Conservation (phyloP, 192 early-diverging fungal genomes). For the Linnemannia hyalina region DNA sequence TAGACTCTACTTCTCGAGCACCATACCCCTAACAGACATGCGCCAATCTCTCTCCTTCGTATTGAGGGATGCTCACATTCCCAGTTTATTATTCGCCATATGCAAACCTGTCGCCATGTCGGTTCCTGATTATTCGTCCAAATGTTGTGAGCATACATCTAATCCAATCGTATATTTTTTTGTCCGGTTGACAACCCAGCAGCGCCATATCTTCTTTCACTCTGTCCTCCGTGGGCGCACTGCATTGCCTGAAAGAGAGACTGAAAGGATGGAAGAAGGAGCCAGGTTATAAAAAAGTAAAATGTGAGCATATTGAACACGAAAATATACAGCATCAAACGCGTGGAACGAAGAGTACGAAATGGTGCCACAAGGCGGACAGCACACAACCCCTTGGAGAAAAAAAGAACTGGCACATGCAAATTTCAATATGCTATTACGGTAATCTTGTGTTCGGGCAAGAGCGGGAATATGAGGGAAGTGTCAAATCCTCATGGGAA, state of each 20-base stretch:
- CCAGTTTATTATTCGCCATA: neutral
- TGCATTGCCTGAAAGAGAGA: neutral
- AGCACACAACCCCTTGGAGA: no score
- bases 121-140: neutral
- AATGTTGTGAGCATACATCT: neutral
- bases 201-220: neutral
- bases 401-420: neutral
- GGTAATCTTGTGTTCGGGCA: neutral
- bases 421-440: neutral
- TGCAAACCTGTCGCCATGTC: neutral
- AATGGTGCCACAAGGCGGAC: neutral
- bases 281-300: neutral
- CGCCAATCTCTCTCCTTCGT: neutral
- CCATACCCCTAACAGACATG: neutral
- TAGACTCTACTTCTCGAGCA: neutral
- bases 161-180: neutral
- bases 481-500: neutral
- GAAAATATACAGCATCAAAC: neutral
- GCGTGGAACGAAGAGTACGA: neutral
- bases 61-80: neutral
- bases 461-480: neutral
- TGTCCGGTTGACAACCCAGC: neutral
- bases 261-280: neutral
- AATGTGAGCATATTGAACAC: neutral
- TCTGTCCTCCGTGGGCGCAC: neutral